Evolutionary conservation across 208 protist species (phyloP).

Genomic region (Trypanosoma boissoni): DNA sequence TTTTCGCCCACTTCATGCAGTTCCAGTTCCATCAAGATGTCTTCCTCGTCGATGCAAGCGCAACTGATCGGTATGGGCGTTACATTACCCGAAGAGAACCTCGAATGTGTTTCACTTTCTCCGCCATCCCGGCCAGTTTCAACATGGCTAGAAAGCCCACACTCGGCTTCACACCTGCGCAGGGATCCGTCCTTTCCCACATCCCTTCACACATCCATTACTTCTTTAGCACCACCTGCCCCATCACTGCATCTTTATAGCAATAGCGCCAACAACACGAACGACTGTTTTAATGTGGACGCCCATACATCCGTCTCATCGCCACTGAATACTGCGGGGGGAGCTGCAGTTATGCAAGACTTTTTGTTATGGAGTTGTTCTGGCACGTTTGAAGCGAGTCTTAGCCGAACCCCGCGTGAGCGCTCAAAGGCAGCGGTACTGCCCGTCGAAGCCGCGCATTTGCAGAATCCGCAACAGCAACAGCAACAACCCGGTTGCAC

Average conservation of each 20-base stretch:
- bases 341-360: too few relatives aligned
- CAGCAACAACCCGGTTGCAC: not conserved
- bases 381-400: not conserved
- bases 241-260: not conserved
- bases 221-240: not conserved
- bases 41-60: too few relatives aligned
- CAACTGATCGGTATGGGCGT: not conserved
- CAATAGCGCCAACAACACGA: too few relatives aligned
- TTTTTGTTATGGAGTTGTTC: not conserved
- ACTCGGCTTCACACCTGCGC: slow-evolving; percentile 12
- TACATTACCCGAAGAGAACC: slow-evolving; percentile 8
- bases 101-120: slow-evolving; percentile 33
- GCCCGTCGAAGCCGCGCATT: not conserved
- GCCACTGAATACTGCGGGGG: too few relatives aligned
- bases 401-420: not conserved
- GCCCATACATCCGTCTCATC: too few relatives aligned
- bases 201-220: slow-evolving; percentile 13
- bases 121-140: slow-evolving; percentile 45
- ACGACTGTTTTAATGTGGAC: too few relatives aligned
- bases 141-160: slow-evolving; percentile 11
- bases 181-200: slow-evolving; percentile 17
- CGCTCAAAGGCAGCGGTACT: not conserved
- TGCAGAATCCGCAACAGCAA: not conserved
- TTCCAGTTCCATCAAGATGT: too few relatives aligned
- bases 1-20: too few relatives aligned